Evolutionary conservation across 116 monocot genomes (phyloP).

Genomic region (Cymodocea nodosa): DNA sequence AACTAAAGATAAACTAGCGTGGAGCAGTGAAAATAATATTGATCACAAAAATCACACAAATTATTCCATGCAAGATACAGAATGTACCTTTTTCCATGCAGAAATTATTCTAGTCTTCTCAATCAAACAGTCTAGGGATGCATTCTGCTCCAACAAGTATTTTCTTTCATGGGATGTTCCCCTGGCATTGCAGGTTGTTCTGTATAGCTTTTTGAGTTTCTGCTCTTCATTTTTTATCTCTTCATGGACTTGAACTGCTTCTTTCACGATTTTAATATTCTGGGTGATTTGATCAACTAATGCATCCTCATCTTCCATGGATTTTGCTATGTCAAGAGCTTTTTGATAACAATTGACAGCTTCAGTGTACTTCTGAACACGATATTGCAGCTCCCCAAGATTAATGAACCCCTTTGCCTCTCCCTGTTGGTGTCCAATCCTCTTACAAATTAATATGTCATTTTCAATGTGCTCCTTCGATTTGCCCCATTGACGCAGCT

Average conservation of each 20-base stretch:
- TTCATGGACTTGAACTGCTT: constrained; percentile 56
- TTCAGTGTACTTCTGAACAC: constrained; percentile 69
- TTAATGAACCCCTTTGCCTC: constrained; percentile 91
- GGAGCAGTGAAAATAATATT: neutral
- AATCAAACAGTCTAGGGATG: constrained; percentile 55
- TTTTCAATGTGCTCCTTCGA: constrained; percentile 68
- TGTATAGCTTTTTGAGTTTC: constrained; percentile 57
- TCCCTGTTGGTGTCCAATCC: constrained; percentile 61
- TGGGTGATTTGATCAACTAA: constrained; percentile 59
- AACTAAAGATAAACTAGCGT: neutral
- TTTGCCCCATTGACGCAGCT: constrained; percentile 60
- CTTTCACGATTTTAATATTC: constrained; percentile 58
- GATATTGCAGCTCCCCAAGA: constrained; percentile 71
- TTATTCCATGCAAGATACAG: neutral
- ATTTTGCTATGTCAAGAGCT: constrained; percentile 55
- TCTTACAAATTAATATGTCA: constrained; percentile 79
- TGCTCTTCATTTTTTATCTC: constrained; percentile 64
- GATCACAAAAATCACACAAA: neutral
- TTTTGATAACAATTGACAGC: constrained; percentile 70
- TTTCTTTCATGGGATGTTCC: constrained; percentile 65
- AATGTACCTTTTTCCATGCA: constrained; percentile 76
- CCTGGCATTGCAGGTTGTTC: constrained; percentile 37
- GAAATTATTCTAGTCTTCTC: constrained; percentile 47
- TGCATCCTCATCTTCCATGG: constrained; percentile 73
- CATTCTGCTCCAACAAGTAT: constrained; percentile 46